These are phyloP conservation scores for Erythrophleum ivorense DNA, from an alignment of 331 rosid species.

Conservation along the genomic window DNA sequence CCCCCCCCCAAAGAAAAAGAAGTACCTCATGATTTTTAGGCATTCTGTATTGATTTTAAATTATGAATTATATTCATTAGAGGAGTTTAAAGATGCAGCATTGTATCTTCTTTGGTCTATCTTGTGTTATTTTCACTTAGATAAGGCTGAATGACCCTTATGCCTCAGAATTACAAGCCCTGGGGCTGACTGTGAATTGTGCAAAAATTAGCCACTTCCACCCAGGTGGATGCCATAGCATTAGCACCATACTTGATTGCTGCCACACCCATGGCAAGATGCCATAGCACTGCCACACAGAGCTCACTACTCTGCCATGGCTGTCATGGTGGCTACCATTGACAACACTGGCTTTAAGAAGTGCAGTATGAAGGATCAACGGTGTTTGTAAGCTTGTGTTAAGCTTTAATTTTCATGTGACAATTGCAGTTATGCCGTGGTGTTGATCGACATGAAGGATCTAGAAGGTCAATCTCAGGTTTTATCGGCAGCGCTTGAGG, in stretches of 20 bases:
- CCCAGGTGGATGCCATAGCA: not conserved
- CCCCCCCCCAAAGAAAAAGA: not conserved
- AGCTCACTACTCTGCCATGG: not conserved
- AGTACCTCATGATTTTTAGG: not conserved
- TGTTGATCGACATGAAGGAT: constrained; percentile 79
- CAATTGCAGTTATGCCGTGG: constrained; percentile 75
- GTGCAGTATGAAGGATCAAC: constrained; percentile 30
- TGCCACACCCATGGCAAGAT: not conserved
- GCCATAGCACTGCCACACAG: not conserved
- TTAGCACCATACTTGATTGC: not conserved
- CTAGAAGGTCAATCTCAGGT: constrained; percentile 91
- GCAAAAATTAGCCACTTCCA: not conserved
- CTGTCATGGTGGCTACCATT: not conserved
- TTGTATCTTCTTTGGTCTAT: not conserved
- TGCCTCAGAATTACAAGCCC: constrained; percentile 26
- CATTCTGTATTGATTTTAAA: not conserved
- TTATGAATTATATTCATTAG: not conserved
- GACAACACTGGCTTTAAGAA: constrained; percentile 16
- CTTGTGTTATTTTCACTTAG: not conserved
- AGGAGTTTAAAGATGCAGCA: constrained; percentile 1
- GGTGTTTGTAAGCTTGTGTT: constrained; percentile 34
- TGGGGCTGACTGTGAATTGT: not conserved
- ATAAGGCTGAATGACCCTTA: constrained; percentile 14
- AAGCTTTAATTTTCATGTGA: constrained; percentile 41
- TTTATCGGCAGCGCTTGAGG: constrained; percentile 92